Evolutionary conservation across 2,329 filamentous ascomycete species (phyloP).

Genomic region (Phialophora tarda): DNA sequence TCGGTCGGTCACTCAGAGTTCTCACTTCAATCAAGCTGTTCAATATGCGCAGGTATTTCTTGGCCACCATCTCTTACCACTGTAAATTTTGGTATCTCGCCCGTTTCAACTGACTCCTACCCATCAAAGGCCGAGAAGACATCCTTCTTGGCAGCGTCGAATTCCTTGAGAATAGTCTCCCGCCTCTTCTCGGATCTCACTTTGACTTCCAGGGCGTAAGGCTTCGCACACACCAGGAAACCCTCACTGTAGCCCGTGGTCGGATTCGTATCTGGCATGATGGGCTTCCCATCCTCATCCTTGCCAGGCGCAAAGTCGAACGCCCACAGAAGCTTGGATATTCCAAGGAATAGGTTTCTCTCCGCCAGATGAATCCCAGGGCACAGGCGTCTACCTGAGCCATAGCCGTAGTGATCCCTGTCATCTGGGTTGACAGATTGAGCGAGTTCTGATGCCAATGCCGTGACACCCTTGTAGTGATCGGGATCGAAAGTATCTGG

Average conservation of each 20-base stretch:
- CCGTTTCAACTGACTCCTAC: constrained; percentile 10
- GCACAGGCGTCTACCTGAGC: constrained; percentile 44
- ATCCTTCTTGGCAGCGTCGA: constrained; percentile 40
- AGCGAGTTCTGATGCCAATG: constrained; percentile 45
- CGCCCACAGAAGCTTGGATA: constrained; percentile 44
- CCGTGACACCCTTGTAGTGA: constrained; percentile 43
- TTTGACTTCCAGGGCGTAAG: constrained; percentile 44
- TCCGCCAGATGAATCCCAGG: constrained; percentile 47
- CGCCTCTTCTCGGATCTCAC: constrained; percentile 42
- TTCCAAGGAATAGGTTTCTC: constrained; percentile 41
- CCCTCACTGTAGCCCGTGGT: constrained; percentile 47
- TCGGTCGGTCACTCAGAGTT: background rate
- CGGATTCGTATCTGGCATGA: constrained; percentile 46
- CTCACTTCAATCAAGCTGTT: background rate
- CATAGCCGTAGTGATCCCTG: constrained; percentile 44
- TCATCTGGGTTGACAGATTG: constrained; percentile 42
- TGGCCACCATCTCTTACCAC: background rate
- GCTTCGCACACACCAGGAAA: constrained; percentile 44
- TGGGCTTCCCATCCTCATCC: constrained; percentile 34
- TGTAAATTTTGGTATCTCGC: background rate
- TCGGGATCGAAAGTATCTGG: constrained; percentile 44
- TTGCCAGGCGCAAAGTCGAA: constrained; percentile 41
- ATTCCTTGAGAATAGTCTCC: constrained; percentile 44
- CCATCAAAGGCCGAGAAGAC: constrained; percentile 38
- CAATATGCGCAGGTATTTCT: background rate